Base-by-base conservation (phyloP, 1,284 basidiomycete genomes). In the Mycosarcoma mackinlayi region DNA sequence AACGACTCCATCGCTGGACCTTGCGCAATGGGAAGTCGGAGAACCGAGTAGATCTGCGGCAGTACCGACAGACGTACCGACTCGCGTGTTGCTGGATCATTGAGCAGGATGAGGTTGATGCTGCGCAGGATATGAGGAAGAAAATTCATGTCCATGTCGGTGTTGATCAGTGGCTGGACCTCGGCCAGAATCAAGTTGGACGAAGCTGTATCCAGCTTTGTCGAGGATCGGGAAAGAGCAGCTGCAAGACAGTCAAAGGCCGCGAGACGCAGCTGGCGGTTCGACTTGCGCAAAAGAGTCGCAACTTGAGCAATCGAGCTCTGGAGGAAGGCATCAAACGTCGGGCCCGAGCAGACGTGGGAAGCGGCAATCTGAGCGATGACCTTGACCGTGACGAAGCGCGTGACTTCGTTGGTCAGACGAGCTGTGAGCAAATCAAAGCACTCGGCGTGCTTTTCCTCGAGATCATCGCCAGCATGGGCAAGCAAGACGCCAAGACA, bases 401-500 rank as follows among this genome's bases (percentile, higher is more conserved):
- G 83, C 1, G 86, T 86, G 34, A 84, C 84, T 62, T 88, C 87
- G 50, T 85, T 86, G 28, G 89, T 87, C 1, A 94, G 90, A 3
- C 90, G 88, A 4, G 88, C 87, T 41, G 89, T 87, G 77, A 95
- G 91, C 53, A 97, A 89, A 5, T 87, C 88, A 41, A 87, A 81
- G 24, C 82, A 82, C 4, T 78, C 75, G 4, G 73, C 53, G 44
- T 83, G 83, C 37, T 75, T 63, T n/a, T 84, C 81, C 0, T 78
- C 73, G 14, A 87, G 76, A 16, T 88, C 85, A 49, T 93, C 92
- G 0, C 91, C 90, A 10, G 93, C 92, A 69, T 89, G 89, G 33
- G 93, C 87, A 87, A 97, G 91, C 5, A 98, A 84, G 76, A 92
- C 90, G 1, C 91, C 93, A 33, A 97, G 87, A 39, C 88, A 89